Base-by-base conservation (phyloP, 2,329 filamentous ascomycete species). In the Hypoxylon sp. region DNA sequence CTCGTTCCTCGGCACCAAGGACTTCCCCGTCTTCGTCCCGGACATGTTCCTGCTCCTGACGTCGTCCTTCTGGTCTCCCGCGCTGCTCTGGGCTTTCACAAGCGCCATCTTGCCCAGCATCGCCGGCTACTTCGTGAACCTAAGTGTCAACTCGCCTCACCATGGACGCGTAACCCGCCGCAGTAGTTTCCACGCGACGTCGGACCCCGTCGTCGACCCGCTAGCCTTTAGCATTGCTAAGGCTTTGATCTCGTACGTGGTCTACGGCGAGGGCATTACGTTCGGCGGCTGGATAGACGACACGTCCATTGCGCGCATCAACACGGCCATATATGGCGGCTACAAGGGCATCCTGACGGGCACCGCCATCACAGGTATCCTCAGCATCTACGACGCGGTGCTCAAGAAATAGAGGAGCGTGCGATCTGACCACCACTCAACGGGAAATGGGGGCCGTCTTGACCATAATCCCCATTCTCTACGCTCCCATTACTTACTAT, bases 191-290 rank as follows among this genome's bases (percentile, higher is more conserved):
- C 72, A 79, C 59, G 75, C 79, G 25, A 27, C 25, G 50, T 78
- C 82, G 42, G 86, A 89, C 71, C 90, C 91, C 71, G 82, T 85
- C 5, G 89, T 95, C 71, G 96, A 99, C 79, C 95, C 95, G 3
- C 83, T 98, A 77, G 92, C 91, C 22, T 99, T 97, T 82, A 97
- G 95, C 83, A 90, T 98, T 64, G 89, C 89, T 74, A 97, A 97
- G 84, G 95, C 92, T 0, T 79, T 98, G 61, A 81, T 95, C 66
- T 90, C 92, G 6, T 97, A 92, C 79, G 86, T 95, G 35, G 90
- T 97, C 17, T 97, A 95, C 78, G 88, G 86, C 8, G 89, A 91
- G 78, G 88, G 88, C 35, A 85, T 87, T 56, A 88, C 86, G 53
- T 87, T 91, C 62, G 84, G 87, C 53, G 91, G 91, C 33, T 83